Conservation (phyloP, 495 filamentous ascomycete genomes). For the Cenococcum geophilum region DNA sequence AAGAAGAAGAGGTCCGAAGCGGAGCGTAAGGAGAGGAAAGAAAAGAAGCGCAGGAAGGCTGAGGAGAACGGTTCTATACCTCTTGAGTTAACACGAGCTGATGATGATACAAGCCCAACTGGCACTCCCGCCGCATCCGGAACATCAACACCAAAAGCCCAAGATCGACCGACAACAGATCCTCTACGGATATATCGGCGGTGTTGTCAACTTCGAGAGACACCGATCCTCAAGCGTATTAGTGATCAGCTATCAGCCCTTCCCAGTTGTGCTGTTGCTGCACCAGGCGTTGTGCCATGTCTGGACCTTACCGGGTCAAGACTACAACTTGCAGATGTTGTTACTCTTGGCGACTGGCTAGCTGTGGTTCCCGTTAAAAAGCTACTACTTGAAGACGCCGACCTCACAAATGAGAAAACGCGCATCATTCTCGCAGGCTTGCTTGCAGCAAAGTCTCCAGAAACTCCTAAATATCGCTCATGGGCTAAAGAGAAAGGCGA, state of each 20-base stretch:
- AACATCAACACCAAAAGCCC: slow-evolving; percentile 44
- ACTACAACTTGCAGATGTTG: slow-evolving; percentile 72
- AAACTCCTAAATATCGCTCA: slow-evolving; percentile 15
- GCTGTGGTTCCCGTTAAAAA: slow-evolving; percentile 87
- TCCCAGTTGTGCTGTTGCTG: slow-evolving; percentile 51
- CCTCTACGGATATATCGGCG: slow-evolving; percentile 88
- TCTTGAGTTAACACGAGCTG: slow-evolving; percentile 62
- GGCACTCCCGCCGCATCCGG: slow-evolving; percentile 20
- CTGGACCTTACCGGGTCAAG: slow-evolving; percentile 80
- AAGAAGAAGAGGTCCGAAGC: slow-evolving; percentile 89
- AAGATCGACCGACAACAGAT: slow-evolving; percentile 76
- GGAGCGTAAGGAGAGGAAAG: slow-evolving; percentile 78
- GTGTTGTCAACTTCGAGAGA: slow-evolving; percentile 90
- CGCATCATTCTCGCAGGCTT: slow-evolving; percentile 81
- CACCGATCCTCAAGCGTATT: slow-evolving; percentile 79
- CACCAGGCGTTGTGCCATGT: slow-evolving; percentile 66
- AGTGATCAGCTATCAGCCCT: slow-evolving; percentile 76
- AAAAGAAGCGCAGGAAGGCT: slow-evolving; percentile 69
- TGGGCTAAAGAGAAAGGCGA: slow-evolving; percentile 34
- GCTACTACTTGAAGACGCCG: slow-evolving; percentile 77
- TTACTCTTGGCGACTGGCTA: slow-evolving; percentile 87
- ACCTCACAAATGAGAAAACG: slow-evolving; percentile 76
- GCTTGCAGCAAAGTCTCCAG: slow-evolving; percentile 61
- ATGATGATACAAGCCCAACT: slow-evolving; percentile 22
- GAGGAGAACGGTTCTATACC: slow-evolving; percentile 78